These are phyloP conservation scores for bread wheat (Triticum aestivum) DNA, from an alignment of 176 grass and related monocot species.

Conservation along the genomic window IWGSC_CS_RefSeq_v2.1 NC_057811.1:69707043-69707542, in stretches of 20 bases:
- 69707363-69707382: background rate
- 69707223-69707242: background rate
- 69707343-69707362: background rate
- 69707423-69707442: no score
- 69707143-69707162: background rate
- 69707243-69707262: background rate
- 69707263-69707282: no score
- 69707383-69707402: background rate
- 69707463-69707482: no score
- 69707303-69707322: background rate
- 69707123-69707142: background rate
- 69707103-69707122: background rate
- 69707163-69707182: background rate
- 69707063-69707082: background rate
- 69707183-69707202: background rate
- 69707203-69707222: background rate
- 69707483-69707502: no score
- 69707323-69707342: background rate
- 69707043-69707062: background rate
- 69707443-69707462: no score
- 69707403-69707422: no score
- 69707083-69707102: background rate
- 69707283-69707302: no score
- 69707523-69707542: no score
- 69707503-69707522: no score